phyloP scores from a whole-genome alignment of 495 filamentous ascomycete genomes.

The Tuber umbilicatum region DNA sequence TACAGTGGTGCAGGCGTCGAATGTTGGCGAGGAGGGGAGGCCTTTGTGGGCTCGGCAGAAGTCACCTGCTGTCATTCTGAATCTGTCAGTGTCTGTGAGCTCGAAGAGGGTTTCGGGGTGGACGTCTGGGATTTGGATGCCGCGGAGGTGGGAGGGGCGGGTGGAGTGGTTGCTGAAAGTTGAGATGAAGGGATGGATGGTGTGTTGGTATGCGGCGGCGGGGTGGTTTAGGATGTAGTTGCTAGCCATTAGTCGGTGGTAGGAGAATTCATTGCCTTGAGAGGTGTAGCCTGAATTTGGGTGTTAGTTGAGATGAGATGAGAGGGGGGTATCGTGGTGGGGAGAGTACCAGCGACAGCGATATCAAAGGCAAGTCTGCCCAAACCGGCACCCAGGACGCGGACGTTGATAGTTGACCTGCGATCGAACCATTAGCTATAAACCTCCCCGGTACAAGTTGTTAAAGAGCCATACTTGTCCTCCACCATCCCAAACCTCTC shows the following conservation, averaged over 20 bases:
- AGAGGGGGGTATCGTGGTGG: neutral
- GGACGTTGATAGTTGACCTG: slow-evolving; percentile 51
- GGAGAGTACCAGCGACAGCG: slow-evolving; percentile 50
- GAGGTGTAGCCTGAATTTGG: slow-evolving; percentile 52
- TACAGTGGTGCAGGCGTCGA: slow-evolving; percentile 47
- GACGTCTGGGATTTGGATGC: slow-evolving; percentile 44
- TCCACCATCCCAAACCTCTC: slow-evolving; percentile 44
- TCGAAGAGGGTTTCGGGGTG: slow-evolving; percentile 32
- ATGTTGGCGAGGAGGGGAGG: slow-evolving; percentile 21
- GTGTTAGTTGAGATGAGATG: neutral
- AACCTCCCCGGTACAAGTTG: slow-evolving; percentile 24
- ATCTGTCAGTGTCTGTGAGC: slow-evolving; percentile 47
- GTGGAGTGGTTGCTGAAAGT: slow-evolving; percentile 48
- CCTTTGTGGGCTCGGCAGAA: slow-evolving; percentile 49
- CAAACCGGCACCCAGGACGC: slow-evolving; percentile 85
- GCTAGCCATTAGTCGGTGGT: slow-evolving; percentile 81
- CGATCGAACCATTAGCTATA: neutral
- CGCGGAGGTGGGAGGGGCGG: slow-evolving; percentile 44
- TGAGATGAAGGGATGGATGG: slow-evolving; percentile 47
- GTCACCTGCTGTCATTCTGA: slow-evolving; percentile 67
- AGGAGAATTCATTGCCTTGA: slow-evolving; percentile 94
- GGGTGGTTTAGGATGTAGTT: slow-evolving; percentile 72
- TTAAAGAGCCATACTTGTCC: slow-evolving; percentile 36
- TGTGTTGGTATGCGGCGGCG: slow-evolving; percentile 28
- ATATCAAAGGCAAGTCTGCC: slow-evolving; percentile 83